Evolutionary conservation across 75 land plant species (phyloP), one percentile per base, ranked within the genome.

Genomic region (Sequoia sempervirens): DNA sequence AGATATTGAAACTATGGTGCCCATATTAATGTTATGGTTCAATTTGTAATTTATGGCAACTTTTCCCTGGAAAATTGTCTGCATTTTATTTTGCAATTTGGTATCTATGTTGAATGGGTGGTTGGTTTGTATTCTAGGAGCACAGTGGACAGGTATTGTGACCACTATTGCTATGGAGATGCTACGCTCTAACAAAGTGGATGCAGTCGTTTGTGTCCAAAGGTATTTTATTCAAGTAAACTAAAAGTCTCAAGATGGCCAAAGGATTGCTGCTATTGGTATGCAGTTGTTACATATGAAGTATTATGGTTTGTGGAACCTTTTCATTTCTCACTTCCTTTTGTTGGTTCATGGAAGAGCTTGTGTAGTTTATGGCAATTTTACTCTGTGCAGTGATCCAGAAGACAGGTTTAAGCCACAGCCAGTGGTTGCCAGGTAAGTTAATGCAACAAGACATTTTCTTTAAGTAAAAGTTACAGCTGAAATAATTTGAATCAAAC

Each of bases 111-210:
- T 45, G 32, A 78, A 43, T 45, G 15, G 30, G 23, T 40, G 52
- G 12, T 45, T 85, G 66, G 81, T 79, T 82, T 37, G 34, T 43
- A 81, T 61, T 53, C 18, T 84, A 97, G 99, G 99, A 68, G 99
- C 99, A 53, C 99, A 97, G 81, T 97, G 99, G 99, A 97, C 99
- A 36, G 99, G 99, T 34, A 94, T 97, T 90, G 98, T 97, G 50
- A 97, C 99, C 76, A 92, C 96, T 15, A 97, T 97, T 88, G 98
- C 99, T 26, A 90, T 96, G 43, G 99, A 97, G 84, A 97, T 97
- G 99, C 87, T 97, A 75, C 90, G 87, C 85, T 72, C 94, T 73
- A 90, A 92, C 84, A 85, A 87, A 80, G 99, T 97, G 32, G 99
- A 97, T 84, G 99, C 98, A 87, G 99, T 97, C 37, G 80, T 97